phyloP scores from a whole-genome alignment of 345 rosid species.

The Psidium friedrichsthalianum region DNA sequence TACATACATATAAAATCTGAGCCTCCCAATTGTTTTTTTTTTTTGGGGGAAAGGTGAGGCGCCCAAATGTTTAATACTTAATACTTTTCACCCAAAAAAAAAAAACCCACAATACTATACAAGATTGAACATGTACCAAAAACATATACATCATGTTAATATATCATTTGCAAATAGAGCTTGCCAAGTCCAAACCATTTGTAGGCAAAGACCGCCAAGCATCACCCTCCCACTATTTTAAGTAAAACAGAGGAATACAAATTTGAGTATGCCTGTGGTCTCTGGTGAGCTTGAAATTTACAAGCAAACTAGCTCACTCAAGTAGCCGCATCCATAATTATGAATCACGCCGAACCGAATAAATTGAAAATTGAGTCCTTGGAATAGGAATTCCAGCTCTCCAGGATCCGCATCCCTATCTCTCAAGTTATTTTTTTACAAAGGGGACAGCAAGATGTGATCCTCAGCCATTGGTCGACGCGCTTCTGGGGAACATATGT shows the following conservation, averaged over 20 bases:
- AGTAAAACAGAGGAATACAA: background rate
- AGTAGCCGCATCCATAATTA: constrained; percentile 7
- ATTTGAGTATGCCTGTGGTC: background rate
- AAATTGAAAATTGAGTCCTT: background rate
- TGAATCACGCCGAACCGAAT: background rate
- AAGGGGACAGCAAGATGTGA: constrained; percentile 92
- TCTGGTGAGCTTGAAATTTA: constrained; percentile 9
- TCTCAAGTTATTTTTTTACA: constrained; percentile 78
- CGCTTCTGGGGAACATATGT: constrained; percentile 78
- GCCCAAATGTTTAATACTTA: too few relatives aligned
- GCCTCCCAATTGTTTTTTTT: too few relatives aligned
- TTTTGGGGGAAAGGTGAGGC: too few relatives aligned
- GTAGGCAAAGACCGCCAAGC: background rate
- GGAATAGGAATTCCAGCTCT: background rate
- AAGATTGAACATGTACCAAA: too few relatives aligned
- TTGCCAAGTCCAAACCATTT: background rate
- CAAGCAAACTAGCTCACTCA: constrained; percentile 30
- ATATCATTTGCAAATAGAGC: background rate
- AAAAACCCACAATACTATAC: too few relatives aligned
- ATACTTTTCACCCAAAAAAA: too few relatives aligned
- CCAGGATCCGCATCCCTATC: constrained; percentile 12
- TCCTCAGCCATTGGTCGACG: constrained; percentile 96
- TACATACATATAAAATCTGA: too few relatives aligned
- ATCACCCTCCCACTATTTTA: background rate
- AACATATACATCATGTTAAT: background rate